Evolutionary conservation across 148 eudicot species (phyloP), one percentile per base, ranked within the genome.

Genomic region (Nepenthes gracilis): DNA sequence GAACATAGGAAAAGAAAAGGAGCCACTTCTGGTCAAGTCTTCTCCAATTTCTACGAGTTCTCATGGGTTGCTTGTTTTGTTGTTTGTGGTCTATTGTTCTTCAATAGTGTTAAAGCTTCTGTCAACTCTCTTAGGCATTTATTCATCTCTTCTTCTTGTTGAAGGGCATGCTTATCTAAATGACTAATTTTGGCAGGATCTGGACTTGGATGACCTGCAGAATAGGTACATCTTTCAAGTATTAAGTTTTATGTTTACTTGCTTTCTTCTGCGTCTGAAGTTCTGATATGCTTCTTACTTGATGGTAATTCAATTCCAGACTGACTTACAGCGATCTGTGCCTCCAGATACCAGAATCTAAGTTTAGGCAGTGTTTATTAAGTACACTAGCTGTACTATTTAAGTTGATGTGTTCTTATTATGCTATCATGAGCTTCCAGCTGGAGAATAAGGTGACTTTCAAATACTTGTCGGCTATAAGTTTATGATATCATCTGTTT

Each of bases 251-350:
- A 11, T 58, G 51, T 9, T 64, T 57, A 54, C 2, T 52, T 70
- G 63, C 59, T 65, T 11, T 52, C 32, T 47, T 36, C 40, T 58
- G 23, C 40, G n/a, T 34, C 33, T 55, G 48, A 62, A 55, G 35
- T 64, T 75, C 53, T 81, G 63, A 74, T 66, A 59, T 71, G 36
- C 51, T 56, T 38, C 34, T 14, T 60, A 57, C 35, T 76, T 75
- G 71, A 53, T 67, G 68, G 66, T 64, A 55, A 51, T 61, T 68
- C 74, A 75, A 81, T 68, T 76, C 75, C 78, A 85, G 96, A 72
- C 76, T 88, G 64, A 92, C 98, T 14, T 92, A 92, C 85, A 84
- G 94, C 70, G 99, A 93, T 78, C 77, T 93, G 58, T 93, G 95
- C 85, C 83, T 66, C 66, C 85, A 64, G 67, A 76, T 93, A 77